Evolutionary conservation across 2,329 filamentous ascomycete genomes (phyloP), one percentile per base, ranked within the genome.

Genomic region (Dothideomycetes sp.): DNA sequence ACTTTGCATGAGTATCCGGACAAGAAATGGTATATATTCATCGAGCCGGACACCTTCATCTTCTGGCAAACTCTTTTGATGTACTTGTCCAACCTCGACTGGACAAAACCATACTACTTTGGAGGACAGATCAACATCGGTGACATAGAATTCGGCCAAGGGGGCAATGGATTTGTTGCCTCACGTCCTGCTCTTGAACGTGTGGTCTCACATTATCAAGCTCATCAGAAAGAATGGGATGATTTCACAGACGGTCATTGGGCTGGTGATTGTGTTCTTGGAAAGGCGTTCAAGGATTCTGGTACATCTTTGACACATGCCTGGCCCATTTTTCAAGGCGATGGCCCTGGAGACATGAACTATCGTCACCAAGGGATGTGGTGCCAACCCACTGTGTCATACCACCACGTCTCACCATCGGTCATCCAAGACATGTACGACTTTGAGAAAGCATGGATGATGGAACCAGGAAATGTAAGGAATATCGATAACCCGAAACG

Each of bases 11-110:
- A 59, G 25, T 53, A 56, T 29, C 66, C 67, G 2, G 56, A 70
- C 18, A 69, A 69, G 34, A 70, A 68, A 41, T 78, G 74, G 74
- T 78, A 69, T 46, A 59, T 75, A 36, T 78, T 78, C 52, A 67
- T 74, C 32, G 73, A 76, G 48, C 67, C 70, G 1, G 74, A 78
- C 50, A 76, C 72, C 0, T 75, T 71, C 46, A 56, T 76, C 31
- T 59, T 71, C 6, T 71, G 72, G 62, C 56, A 64, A 25, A 71
- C 70, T 12, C 33, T 64, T 11, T 47, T 67, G 17, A 58, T 62
- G 20, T 66, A 65, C 55, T 46, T 63, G 5, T 46, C 49, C 23
- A 49, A 58, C 10, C 51, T 67, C 6, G 61, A 67, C 40, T 56
- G 57, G 23, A 53, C 56, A n/a, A 62, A 63, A 23, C 55, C 59